Evolutionary conservation across 2,329 filamentous ascomycete species (phyloP), one percentile per base, ranked within the genome.

Genomic region (Colletotrichum higginsianum): DNA sequence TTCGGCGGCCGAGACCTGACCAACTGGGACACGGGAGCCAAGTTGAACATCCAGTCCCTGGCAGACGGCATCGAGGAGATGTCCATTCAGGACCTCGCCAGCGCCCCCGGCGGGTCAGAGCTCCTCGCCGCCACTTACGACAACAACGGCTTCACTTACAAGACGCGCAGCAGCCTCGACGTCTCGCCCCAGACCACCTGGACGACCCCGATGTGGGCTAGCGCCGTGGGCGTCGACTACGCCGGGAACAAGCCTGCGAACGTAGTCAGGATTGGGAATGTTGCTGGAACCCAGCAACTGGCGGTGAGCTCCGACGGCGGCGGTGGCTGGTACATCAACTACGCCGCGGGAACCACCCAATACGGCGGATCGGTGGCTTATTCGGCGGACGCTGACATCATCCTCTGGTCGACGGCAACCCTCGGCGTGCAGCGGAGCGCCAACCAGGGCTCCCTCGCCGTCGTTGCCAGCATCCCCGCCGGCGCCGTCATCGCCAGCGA

Each of bases 31-130:
- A 82, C 82, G 0, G 65, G 61, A 6, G 77, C 74, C 0, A 66
- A 73, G 60, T 81, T 82, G 63, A 88, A 86, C 58, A 84, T 89
- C 55, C 75, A 85, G 56, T 86, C 85, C 1, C 80, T 89, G 9
- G 87, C 88, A 0, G 83, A 86, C 30, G 88, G 88, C 0, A 88
- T 89, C 44, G 87, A 90, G 58, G 87, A 89, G 74, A 86, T 85
- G 56, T 81, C 86, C 1, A 83, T 89, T 0, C 83, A 85, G 16
- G 85, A 82, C 1, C 78, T 90, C 12, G 82, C 85, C 18, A 87
- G 86, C 0, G 84, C 84, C 0, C 85, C 85, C 0, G 84, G 85
- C 0, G 87, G 87, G 3, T 84, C 84, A 1, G 86, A 88, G 47
- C 84, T 90, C 2, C 79, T 90, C 1, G 86, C 83, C 1, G 87